A percentile compares a stretch with the other conserved stretches of the same genome.
Evolutionary conservation across 208 protist genomes (phyloP).

Genomic region (Vickermania spadyakhi): DNA sequence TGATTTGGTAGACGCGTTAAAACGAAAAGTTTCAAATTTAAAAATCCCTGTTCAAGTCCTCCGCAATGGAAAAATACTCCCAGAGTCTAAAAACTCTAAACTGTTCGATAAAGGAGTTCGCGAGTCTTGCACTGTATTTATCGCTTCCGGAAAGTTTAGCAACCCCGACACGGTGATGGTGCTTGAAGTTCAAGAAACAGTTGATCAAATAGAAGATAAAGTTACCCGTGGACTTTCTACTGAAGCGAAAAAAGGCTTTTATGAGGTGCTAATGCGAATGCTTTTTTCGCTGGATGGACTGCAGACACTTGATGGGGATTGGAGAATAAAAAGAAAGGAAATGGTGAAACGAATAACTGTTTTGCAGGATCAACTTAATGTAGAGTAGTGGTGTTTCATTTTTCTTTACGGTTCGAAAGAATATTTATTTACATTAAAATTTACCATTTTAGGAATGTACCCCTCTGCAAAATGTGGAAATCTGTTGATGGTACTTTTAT

Average conservation of each 20-base stretch:
- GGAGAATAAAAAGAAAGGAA: conserved; percentile 40
- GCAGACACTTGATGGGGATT: conserved; percentile 51
- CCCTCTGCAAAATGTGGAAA: too few relatives aligned
- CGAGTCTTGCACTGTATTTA: conserved; percentile 30
- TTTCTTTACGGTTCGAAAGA: too few relatives aligned
- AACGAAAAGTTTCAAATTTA: conserved; percentile 17
- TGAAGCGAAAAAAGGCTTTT: conserved; percentile 50
- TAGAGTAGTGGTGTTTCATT: conserved; percentile 6
- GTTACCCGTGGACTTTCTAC: conserved; percentile 14
- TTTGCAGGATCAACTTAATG: conserved; percentile 53
- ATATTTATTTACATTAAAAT: too few relatives aligned
- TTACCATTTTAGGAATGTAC: too few relatives aligned
- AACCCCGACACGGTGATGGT: conserved; percentile 48
- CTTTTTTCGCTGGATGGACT: conserved; percentile 65
- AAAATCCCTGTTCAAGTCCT: conserved; percentile 27
- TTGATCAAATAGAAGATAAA: conserved; percentile 19
- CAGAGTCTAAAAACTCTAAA: conserved; percentile 14
- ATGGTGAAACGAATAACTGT: conserved; percentile 38
- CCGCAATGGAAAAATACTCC: conserved; percentile 52
- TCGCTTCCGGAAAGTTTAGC: conserved; percentile 36
- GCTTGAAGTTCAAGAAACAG: conserved; percentile 50
- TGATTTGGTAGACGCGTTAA: conserved; percentile 30
- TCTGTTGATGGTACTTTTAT: too few relatives aligned
- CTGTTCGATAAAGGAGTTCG: conserved; percentile 52
- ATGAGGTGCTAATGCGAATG: conserved; percentile 81